Evolutionary conservation across 768 basidiomycete genomes (phyloP).

Genomic region (Imleria badia): DNA sequence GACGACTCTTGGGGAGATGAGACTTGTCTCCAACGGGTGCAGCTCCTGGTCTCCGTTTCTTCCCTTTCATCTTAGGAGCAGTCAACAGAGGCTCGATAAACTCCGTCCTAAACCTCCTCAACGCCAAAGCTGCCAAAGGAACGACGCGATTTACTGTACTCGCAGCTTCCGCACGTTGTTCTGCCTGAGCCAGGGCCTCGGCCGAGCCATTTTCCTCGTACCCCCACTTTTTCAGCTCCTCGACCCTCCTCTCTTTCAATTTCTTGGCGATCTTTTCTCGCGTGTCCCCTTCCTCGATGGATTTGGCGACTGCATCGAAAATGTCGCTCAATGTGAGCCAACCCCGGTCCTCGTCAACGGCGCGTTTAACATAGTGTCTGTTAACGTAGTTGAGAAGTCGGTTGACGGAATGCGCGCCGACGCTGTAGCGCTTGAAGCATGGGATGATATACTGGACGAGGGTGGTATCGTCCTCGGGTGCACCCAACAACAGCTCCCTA

Average conservation of each 20-base stretch:
- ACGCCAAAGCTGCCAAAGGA: constrained; percentile 60
- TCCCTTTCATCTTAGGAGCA: constrained; percentile 60
- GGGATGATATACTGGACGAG: constrained; percentile 71
- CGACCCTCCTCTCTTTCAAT: constrained; percentile 55
- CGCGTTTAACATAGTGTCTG: constrained; percentile 72
- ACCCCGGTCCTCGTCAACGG: constrained; percentile 74
- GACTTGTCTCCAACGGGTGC: constrained; percentile 39
- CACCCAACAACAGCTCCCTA: constrained; percentile 59
- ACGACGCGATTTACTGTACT: constrained; percentile 67
- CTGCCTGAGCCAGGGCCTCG: constrained; percentile 53
- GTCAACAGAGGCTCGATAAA: constrained; percentile 68
- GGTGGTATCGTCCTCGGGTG: constrained; percentile 63
- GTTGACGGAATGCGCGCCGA: constrained; percentile 66
- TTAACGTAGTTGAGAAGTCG: constrained; percentile 74
- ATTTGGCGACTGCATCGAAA: constrained; percentile 57
- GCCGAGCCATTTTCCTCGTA: constrained; percentile 50
- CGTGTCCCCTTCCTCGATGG: constrained; percentile 50
- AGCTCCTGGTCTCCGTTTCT: constrained; percentile 49
- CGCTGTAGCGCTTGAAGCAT: constrained; percentile 67
- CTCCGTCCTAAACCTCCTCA: constrained; percentile 70
- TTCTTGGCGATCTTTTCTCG: constrained; percentile 59
- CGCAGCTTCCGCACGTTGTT: constrained; percentile 73
- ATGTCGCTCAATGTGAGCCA: constrained; percentile 72
- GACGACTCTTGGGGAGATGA: constrained; percentile 57
- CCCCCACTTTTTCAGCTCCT: constrained; percentile 74